Evolutionary conservation across 2,329 filamentous ascomycete species (phyloP).

Genomic region (Pseudogymnoascus sp.): DNA sequence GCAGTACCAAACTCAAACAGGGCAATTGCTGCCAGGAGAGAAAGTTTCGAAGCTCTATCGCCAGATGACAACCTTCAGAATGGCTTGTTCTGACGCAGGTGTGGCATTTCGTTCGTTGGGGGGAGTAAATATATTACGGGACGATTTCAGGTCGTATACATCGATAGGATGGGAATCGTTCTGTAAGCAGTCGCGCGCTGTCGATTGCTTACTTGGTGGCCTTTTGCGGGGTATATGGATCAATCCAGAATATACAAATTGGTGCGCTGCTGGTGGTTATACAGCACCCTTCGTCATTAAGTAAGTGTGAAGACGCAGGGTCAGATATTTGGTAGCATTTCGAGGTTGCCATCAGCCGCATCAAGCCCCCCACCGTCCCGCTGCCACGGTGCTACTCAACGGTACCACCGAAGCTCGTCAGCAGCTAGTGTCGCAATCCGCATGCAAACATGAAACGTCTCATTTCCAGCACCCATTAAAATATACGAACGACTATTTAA

Average conservation of each 20-base stretch:
- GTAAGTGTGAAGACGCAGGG: background rate
- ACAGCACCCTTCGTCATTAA: background rate
- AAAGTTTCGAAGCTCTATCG: background rate
- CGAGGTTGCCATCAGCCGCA: background rate
- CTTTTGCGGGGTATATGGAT: background rate
- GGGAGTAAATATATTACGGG: background rate
- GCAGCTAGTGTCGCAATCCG: conserved; percentile 1
- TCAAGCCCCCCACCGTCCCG: background rate
- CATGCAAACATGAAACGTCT: conserved; percentile 6
- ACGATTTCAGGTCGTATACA: background rate
- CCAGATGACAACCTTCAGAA: background rate
- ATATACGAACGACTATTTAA: background rate
- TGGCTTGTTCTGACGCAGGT: background rate
- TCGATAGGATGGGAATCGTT: background rate
- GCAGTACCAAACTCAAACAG: background rate
- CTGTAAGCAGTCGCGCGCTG: background rate
- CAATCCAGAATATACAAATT: background rate
- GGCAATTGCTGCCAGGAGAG: background rate
- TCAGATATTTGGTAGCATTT: background rate
- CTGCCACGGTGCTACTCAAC: background rate
- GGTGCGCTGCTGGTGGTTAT: background rate
- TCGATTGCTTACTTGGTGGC: background rate
- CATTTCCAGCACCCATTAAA: background rate
- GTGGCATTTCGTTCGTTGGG: background rate
- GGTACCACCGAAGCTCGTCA: background rate